These are phyloP conservation scores for Madurella mycetomatis DNA, from an alignment of 2,329 filamentous ascomycete species.

Conservation along the genomic window DNA sequence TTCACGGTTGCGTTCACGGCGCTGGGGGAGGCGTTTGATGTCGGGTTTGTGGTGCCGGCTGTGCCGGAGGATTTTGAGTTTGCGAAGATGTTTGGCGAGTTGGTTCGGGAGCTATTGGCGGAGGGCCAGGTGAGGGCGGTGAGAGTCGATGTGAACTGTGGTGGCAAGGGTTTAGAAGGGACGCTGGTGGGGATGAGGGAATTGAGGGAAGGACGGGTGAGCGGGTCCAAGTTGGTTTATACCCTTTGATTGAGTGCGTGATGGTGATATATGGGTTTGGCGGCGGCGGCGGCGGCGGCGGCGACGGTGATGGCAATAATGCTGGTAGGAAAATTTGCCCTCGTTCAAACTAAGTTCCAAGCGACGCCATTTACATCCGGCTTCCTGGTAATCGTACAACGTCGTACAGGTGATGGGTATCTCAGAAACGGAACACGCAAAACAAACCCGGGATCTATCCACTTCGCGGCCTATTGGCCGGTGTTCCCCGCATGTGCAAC, in stretches of 20 bases:
- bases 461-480: too few relatives aligned
- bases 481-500: too few relatives aligned
- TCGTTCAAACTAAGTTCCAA: too few relatives aligned
- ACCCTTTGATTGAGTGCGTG: not conserved
- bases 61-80: conserved; percentile 31
- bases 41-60: conserved; percentile 25
- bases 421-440: too few relatives aligned
- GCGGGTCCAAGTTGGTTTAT: conserved; percentile 39
- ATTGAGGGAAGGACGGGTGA: conserved; percentile 32
- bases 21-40: conserved; percentile 34
- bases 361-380: too few relatives aligned
- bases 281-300: too few relatives aligned
- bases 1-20: conserved; percentile 39
- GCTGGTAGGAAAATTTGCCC: too few relatives aligned
- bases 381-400: too few relatives aligned
- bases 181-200: conserved; percentile 31
- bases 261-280: too few relatives aligned
- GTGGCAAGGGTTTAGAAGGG: conserved; percentile 30
- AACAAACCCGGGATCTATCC: too few relatives aligned
- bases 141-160: conserved; percentile 25
- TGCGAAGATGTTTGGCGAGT: conserved; percentile 33
- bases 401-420: too few relatives aligned
- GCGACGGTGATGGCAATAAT: too few relatives aligned
- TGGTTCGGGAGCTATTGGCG: conserved; percentile 30
- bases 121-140: conserved; percentile 34